phyloP scores from a whole-genome alignment of 768 basidiomycete species.

The Dioszegia aurantiaca region DNA sequence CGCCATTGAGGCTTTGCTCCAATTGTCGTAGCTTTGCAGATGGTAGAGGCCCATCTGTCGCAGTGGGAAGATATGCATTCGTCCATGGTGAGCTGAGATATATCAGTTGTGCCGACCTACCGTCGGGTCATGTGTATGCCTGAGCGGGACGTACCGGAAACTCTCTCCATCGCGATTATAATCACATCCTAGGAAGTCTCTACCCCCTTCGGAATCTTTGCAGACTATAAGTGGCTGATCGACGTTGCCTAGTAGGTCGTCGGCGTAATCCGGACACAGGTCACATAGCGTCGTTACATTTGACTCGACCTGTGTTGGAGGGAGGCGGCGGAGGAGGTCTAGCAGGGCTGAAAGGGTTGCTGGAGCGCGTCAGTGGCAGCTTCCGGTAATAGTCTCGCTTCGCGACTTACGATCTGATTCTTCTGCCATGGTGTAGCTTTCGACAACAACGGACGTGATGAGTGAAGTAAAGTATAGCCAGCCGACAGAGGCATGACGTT shows the following conservation, averaged over 20 bases:
- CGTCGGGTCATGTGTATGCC: not conserved
- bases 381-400: not conserved
- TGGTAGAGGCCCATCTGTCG: constrained; percentile 85
- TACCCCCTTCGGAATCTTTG: constrained; percentile 69
- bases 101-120: not conserved
- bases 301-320: constrained; percentile 80
- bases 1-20: constrained; percentile 89
- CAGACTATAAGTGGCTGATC: constrained; percentile 86
- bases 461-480: too few relatives aligned
- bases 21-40: constrained; percentile 80
- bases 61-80: constrained; percentile 86
- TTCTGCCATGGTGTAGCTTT: not conserved
- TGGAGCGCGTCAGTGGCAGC: constrained; percentile 2
- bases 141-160: constrained; percentile 66
- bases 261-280: constrained; percentile 87
- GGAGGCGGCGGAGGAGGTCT: constrained; percentile 92
- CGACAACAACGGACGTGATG: too few relatives aligned
- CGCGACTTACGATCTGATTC: constrained; percentile 15
- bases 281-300: constrained; percentile 77
- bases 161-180: constrained; percentile 91
- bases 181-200: constrained; percentile 89
- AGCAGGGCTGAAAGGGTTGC: constrained; percentile 72
- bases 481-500: too few relatives aligned
- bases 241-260: constrained; percentile 89
- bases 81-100: constrained; percentile 88